Evolutionary conservation across 768 basidiomycete genomes (phyloP).

Genomic region (Mycena metata): DNA sequence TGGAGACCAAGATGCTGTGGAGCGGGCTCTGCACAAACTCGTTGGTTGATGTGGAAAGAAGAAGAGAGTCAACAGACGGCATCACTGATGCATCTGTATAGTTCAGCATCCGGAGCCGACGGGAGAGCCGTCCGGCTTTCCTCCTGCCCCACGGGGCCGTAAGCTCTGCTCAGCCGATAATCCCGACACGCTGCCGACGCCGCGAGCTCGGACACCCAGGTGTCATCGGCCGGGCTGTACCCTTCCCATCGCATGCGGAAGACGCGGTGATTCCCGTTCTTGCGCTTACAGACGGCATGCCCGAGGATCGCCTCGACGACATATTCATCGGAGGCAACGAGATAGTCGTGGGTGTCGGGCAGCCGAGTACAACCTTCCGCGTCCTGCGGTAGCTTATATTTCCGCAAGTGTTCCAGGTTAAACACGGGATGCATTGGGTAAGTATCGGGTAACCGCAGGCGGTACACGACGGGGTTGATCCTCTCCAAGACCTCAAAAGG

Average conservation of each 20-base stretch:
- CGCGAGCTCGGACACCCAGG: not conserved
- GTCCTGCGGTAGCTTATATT: too few species aligned
- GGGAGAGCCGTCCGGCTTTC: too few species aligned
- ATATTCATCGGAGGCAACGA: too few species aligned
- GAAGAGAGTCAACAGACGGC: too few species aligned
- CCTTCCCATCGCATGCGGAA: not conserved
- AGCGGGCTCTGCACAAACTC: too few species aligned
- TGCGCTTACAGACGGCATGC: not conserved
- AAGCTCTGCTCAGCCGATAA: too few species aligned
- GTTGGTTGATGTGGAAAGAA: too few species aligned
- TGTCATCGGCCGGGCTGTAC: not conserved
- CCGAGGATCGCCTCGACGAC: not conserved
- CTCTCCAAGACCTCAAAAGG: constrained; percentile 34
- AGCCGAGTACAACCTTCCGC: not conserved
- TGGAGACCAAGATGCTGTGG: too few species aligned
- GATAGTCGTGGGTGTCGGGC: constrained; percentile 4
- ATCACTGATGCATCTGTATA: too few species aligned
- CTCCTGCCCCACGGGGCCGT: too few species aligned
- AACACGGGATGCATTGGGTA: constrained; percentile 32
- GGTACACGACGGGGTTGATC: constrained; percentile 30
- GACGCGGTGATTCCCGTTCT: not conserved
- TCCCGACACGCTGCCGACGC: too few species aligned
- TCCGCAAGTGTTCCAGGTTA: constrained; percentile 27
- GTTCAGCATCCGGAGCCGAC: too few species aligned
- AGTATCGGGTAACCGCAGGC: constrained; percentile 5